Percentiles rank a stretch among this genome's conserved stretches.
These are phyloP conservation scores for Prototheca cutis DNA, from an alignment of 163 green algal genomes.

Conservation along the genomic window DNA sequence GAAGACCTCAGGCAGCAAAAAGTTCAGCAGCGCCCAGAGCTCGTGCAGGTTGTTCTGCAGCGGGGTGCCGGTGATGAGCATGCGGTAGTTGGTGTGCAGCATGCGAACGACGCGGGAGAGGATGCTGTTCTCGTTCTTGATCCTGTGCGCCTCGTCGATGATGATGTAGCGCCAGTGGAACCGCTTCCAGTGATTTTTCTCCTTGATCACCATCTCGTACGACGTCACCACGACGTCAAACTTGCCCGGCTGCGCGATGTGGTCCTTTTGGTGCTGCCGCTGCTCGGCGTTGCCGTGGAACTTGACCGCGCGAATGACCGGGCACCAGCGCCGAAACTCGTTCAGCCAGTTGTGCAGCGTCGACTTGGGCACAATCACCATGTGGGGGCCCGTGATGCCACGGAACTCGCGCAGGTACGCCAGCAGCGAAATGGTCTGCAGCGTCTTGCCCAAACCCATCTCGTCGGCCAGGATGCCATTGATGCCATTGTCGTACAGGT, in stretches of 20 bases:
- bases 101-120: constrained; percentile 80
- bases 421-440: constrained; percentile 97
- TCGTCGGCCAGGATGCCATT: constrained; percentile 98
- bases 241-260: constrained; percentile 50
- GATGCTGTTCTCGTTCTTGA: constrained; percentile 99
- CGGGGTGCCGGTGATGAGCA: constrained; percentile 96
- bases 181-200: constrained; percentile 90
- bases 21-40: constrained; percentile 99
- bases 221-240: constrained; percentile 96
- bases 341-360: constrained; percentile 99
- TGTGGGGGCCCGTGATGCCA: constrained; percentile 92
- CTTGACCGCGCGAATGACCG: constrained; percentile 81
- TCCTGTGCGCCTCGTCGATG: constrained; percentile 98
- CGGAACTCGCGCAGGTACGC: constrained; percentile 94
- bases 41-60: constrained; percentile 99
- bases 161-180: constrained; percentile 99
- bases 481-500: constrained; percentile 98
- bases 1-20: constrained; percentile 92
- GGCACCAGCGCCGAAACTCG: constrained; percentile 92
- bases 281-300: constrained; percentile 91
- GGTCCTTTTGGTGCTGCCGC: constrained; percentile 56
- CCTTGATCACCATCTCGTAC: constrained; percentile 99
- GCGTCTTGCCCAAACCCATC: constrained; percentile 96
- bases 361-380: constrained; percentile 97
- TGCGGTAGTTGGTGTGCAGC: constrained; percentile 90